phyloP scores from a whole-genome alignment of 139 green algal species.

The Gonium pectorale region DNA sequence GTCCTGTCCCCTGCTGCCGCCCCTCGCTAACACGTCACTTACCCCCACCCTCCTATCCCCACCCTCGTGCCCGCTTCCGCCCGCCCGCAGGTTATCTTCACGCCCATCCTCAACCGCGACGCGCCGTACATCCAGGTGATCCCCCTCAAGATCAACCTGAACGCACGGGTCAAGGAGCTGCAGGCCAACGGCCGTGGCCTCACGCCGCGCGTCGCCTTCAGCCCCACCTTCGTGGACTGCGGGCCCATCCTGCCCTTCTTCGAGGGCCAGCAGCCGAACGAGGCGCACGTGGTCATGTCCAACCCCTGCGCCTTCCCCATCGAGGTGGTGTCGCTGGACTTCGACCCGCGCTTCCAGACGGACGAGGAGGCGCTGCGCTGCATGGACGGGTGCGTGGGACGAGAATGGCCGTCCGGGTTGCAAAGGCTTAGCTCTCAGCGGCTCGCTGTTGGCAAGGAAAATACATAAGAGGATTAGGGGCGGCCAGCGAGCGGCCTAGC shows the following conservation, averaged over 20 bases:
- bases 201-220: slow-evolving; percentile 62
- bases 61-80: not conserved
- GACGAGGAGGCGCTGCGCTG: slow-evolving; percentile 75
- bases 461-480: too few species aligned
- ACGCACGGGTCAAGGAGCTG: slow-evolving; percentile 59
- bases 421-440: not conserved
- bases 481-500: too few species aligned
- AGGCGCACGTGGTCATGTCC: slow-evolving; percentile 59
- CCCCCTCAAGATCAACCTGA: slow-evolving; percentile 76
- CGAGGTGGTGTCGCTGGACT: slow-evolving; percentile 81
- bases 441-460: too few species aligned
- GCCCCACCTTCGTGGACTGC: slow-evolving; percentile 66
- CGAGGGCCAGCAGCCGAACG: slow-evolving; percentile 59
- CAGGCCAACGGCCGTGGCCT: slow-evolving; percentile 56
- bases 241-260: slow-evolving; percentile 75
- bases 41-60: too few species aligned
- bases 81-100: slow-evolving; percentile 65
- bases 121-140: slow-evolving; percentile 63
- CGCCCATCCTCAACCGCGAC: slow-evolving; percentile 53
- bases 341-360: slow-evolving; percentile 73
- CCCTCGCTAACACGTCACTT: too few species aligned
- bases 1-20: too few species aligned
- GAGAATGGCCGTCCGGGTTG: not conserved
- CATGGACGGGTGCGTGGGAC: slow-evolving; percentile 43
- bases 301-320: slow-evolving; percentile 71